Evolutionary conservation across 2,329 filamentous ascomycete species (phyloP), one percentile per base, ranked within the genome.

Genomic region (Sporothrix schenckii): DNA sequence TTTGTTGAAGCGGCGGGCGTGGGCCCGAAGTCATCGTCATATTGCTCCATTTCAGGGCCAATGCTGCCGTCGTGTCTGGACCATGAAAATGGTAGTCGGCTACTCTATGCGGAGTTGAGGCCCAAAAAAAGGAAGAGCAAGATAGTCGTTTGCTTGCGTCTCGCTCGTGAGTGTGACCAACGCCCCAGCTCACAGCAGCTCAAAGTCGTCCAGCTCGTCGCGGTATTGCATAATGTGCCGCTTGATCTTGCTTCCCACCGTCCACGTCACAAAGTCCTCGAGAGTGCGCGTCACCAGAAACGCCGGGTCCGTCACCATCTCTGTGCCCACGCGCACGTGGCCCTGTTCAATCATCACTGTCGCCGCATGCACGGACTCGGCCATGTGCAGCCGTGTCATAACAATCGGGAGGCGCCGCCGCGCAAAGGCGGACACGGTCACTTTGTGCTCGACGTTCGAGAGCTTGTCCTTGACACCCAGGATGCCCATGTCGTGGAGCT

Each of bases 201-300:
- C 94, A 78, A 97, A 98, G 81, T 98, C 94, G 81, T 98, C 94
- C 81, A 97, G 81, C 84, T 97, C 92, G 80, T 97, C 93, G 76
- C 93, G 89, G 79, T 97, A 98, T 81, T 92, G 92, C 88, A 97
- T 90, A 74, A 97, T 97, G 78, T 93, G 95, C 78, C 91, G 88
- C 90, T 97, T 97, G 80, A 98, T 94, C 91, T 97, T 97, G 81
- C 92, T 96, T 72, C 92, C 93, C 76, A 96, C 92, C 11, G 94
- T 91, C 94, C 94, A 98, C 0, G 94, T 97, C 21, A 98, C 91
- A 79, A 96, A 97, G 81, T 98, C 94, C 81, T 98, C 94, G 86
- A 97, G 92, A 72, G 89, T 92, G 74, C 94, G 86, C 50, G 92
- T 95, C 9, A 98, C 93, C 68, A 97, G 81, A 77, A 93, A 97